These are phyloP conservation scores for Mortierella polycephala DNA, from an alignment of 371 early-diverging fungal species.

Conservation along the genomic window DNA sequence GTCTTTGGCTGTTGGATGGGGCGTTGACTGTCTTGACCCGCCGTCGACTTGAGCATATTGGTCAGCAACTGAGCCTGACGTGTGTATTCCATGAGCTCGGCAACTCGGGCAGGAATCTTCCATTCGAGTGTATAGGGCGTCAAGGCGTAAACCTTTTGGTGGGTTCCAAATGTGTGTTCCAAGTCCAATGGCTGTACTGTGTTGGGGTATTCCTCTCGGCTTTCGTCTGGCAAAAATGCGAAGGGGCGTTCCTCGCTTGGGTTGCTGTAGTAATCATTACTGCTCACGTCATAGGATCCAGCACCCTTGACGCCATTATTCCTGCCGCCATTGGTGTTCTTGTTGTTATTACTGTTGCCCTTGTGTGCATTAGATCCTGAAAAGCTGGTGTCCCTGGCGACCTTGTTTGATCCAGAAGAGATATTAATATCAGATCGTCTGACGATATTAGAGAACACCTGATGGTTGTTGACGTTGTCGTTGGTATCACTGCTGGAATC, in stretches of 20 bases:
- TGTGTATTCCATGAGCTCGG: conserved; percentile 33
- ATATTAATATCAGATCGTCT: conserved; percentile 50
- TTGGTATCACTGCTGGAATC: neutral
- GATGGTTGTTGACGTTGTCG: conserved; percentile 9
- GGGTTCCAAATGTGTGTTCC: conserved; percentile 34
- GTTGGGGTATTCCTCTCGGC: conserved; percentile 41
- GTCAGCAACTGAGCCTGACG: neutral
- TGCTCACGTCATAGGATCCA: conserved; percentile 19
- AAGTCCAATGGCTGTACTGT: conserved; percentile 34
- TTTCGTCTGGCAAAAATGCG: conserved; percentile 39
- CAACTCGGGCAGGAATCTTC: conserved; percentile 30
- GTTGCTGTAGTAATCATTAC: conserved; percentile 29
- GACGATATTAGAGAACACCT: conserved; percentile 21
- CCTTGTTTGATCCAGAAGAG: conserved; percentile 10
- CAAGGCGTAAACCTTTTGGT: conserved; percentile 38
- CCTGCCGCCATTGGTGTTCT: neutral
- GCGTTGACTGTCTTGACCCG: conserved; percentile 7
- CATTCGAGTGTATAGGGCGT: conserved; percentile 46
- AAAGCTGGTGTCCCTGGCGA: conserved; percentile 4
- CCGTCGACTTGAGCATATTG: conserved; percentile 6
- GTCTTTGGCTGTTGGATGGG: neutral
- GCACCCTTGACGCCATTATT: neutral
- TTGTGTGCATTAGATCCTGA: neutral
- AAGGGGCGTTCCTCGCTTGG: conserved; percentile 15
- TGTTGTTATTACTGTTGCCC: neutral